phyloP scores from a whole-genome alignment of 176 grass and related monocot species.

The barley (Hordeum vulgare) region DNA sequence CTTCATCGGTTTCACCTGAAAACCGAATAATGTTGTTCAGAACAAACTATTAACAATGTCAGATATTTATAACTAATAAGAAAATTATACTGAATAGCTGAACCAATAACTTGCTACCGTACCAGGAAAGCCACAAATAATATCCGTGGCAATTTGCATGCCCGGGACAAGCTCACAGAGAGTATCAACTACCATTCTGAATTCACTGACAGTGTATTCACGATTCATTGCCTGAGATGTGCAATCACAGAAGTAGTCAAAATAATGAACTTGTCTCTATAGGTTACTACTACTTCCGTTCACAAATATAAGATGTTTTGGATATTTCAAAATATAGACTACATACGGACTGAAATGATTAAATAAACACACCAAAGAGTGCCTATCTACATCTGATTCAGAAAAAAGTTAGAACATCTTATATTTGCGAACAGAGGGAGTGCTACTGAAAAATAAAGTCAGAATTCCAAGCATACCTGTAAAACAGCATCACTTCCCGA shows the following conservation, averaged over 20 bases:
- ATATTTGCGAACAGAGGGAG: no score
- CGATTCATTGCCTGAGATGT: conserved; percentile 87
- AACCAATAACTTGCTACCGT: conserved; percentile 19
- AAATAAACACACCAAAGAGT: no score
- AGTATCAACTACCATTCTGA: conserved; percentile 83
- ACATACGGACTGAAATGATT: no score
- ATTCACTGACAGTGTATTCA: conserved; percentile 73
- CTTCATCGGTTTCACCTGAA: conserved; percentile 85
- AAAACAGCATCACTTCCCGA: conserved; percentile 86
- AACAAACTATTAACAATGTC: not conserved
- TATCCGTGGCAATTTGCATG: conserved; percentile 98
- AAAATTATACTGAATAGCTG: not conserved
- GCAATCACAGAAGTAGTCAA: not conserved
- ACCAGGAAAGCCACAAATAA: conserved; percentile 97
- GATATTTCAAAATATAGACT: no score
- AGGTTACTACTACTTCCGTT: not conserved
- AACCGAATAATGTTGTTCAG: not conserved
- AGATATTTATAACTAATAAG: not conserved
- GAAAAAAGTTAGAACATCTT: no score
- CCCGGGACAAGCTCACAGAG: conserved; percentile 76
- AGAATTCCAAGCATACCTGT: conserved; percentile 44
- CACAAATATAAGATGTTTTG: no score
- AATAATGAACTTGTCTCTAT: not conserved
- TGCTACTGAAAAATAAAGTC: not conserved
- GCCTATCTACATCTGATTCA: no score